Evolutionary conservation across 2,329 filamentous ascomycete genomes (phyloP).

Genomic region (Fusarium mundagurra): DNA sequence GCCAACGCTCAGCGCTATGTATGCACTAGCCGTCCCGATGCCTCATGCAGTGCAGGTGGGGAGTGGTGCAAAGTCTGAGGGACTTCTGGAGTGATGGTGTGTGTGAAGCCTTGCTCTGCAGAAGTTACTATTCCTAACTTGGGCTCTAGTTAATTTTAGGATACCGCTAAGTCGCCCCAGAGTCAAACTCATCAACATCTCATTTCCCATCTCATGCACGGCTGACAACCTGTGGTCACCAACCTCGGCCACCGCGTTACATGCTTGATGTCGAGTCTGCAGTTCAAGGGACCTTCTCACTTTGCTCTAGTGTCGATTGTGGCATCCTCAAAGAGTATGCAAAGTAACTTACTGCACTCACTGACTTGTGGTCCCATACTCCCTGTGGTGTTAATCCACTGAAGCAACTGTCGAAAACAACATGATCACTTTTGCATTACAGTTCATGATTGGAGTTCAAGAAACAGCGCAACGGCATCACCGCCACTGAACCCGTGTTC

Average conservation of each 20-base stretch:
- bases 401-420: slow-evolving; percentile 7
- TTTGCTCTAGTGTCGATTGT: slow-evolving; percentile 28
- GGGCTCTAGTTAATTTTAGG: slow-evolving; percentile 25
- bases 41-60: slow-evolving; percentile 25
- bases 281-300: slow-evolving; percentile 28
- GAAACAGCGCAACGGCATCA: slow-evolving; percentile 36
- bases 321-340: background rate
- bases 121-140: slow-evolving; percentile 20
- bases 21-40: slow-evolving; percentile 36
- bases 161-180: slow-evolving; percentile 23
- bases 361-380: slow-evolving; percentile 4
- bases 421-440: background rate
- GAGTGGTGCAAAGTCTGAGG: slow-evolving; percentile 32
- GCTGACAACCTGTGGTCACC: slow-evolving; percentile 37
- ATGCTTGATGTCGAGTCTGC: slow-evolving; percentile 25
- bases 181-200: slow-evolving; percentile 32
- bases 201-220: slow-evolving; percentile 40
- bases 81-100: slow-evolving; percentile 35
- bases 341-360: background rate
- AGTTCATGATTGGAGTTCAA: slow-evolving; percentile 15
- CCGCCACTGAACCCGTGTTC: slow-evolving; percentile 17
- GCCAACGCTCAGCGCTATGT: slow-evolving; percentile 27
- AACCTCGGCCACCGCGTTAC: slow-evolving; percentile 36
- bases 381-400: background rate
- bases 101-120: slow-evolving; percentile 22